Percentiles rank a stretch among this genome's conserved stretches.
Evolutionary conservation across 768 basidiomycete species (phyloP).

Genomic region (Leccinum disarticulatum): DNA sequence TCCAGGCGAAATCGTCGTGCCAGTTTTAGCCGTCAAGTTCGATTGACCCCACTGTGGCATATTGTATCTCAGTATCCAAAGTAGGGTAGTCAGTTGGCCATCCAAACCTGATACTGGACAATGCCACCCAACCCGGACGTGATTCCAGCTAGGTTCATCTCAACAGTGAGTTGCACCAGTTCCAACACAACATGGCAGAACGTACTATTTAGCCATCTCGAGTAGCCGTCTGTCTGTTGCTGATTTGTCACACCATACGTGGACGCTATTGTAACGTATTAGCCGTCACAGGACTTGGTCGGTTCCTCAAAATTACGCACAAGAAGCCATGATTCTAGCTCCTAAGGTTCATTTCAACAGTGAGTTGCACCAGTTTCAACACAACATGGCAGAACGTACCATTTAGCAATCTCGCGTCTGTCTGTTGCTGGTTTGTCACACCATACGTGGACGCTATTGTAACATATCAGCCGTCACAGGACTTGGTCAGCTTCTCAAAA

Average conservation of each 20-base stretch:
- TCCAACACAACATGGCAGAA: conserved; percentile 1
- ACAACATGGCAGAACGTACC: conserved; percentile 33
- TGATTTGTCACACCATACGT: conserved; percentile 50
- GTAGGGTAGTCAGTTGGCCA: background rate
- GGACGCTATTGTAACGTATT: conserved; percentile 14
- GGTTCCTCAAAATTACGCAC: conserved; percentile 19
- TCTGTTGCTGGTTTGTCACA: conserved; percentile 52
- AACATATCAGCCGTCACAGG: conserved; percentile 3
- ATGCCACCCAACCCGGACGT: conserved; percentile 32
- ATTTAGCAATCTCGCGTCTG: conserved; percentile 50
- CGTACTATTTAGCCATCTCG: conserved; percentile 52
- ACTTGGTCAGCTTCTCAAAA: background rate
- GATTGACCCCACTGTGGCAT: conserved; percentile 54
- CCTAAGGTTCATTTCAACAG: background rate
- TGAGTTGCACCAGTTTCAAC: conserved; percentile 4
- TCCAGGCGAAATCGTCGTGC: conserved; percentile 43
- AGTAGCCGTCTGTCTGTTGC: conserved; percentile 54
- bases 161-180: conserved; percentile 3
- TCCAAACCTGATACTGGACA: conserved; percentile 32
- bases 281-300: background rate
- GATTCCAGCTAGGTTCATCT: conserved; percentile 38
- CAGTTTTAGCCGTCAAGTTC: conserved; percentile 45
- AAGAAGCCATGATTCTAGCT: conserved; percentile 38
- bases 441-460: conserved; percentile 36
- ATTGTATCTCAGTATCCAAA: conserved; percentile 13